Percentiles rank a stretch among this genome's conserved stretches.
phyloP scores from a whole-genome alignment of 1,284 basidiomycete genomes.

The Leccinum olivaceoglutinosum region DNA sequence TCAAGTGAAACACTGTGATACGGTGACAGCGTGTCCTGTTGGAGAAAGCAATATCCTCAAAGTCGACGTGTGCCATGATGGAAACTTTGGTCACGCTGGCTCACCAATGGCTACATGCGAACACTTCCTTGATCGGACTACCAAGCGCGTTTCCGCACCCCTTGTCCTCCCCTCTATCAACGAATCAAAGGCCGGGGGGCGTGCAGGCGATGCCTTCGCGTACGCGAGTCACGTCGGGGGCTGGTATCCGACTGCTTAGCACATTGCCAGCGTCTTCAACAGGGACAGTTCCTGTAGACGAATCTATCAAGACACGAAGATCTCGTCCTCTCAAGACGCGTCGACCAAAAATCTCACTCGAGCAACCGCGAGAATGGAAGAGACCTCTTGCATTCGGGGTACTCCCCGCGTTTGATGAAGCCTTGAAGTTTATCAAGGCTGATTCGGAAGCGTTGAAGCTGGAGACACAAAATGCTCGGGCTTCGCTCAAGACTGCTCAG shows the following conservation, averaged over 20 bases:
- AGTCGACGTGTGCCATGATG: no score
- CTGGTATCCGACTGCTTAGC: conserved; percentile 6
- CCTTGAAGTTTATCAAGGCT: conserved; percentile 57
- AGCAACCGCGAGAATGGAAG: conserved; percentile 56
- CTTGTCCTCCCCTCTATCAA: no score
- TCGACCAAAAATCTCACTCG: conserved; percentile 46
- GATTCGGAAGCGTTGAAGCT: conserved; percentile 41
- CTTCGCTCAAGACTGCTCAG: conserved; percentile 29
- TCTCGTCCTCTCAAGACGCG: conserved; percentile 22
- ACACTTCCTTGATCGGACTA: no score
- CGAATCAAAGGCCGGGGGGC: no score
- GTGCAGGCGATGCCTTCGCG: no score
- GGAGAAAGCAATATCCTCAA: no score
- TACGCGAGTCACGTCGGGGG: no score
- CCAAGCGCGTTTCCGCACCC: no score
- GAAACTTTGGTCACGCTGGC: no score
- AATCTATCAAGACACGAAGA: conserved; percentile 3
- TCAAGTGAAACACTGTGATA: no score
- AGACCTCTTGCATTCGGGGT: conserved; percentile 62
- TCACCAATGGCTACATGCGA: no score
- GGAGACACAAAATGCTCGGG: conserved; percentile 41
- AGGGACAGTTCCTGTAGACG: not conserved
- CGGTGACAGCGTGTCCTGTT: no score
- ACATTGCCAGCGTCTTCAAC: conserved; percentile 5
- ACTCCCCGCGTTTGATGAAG: conserved; percentile 80